phyloP scores from a whole-genome alignment of 2,329 filamentous ascomycete genomes.

The Anisogramma anomala region DNA sequence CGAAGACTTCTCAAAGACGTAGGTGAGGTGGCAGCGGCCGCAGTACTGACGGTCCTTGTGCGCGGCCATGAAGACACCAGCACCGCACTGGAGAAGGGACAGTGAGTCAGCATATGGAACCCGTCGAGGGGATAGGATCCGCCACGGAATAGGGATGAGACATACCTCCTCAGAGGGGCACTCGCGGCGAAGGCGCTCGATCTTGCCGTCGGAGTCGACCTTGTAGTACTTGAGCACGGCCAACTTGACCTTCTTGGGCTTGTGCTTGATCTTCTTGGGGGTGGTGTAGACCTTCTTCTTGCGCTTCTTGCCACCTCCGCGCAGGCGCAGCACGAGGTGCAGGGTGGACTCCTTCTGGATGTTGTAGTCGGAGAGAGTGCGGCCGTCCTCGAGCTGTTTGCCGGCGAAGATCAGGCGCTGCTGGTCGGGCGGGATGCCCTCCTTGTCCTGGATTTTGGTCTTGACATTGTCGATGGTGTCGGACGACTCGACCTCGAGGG shows the following conservation, averaged over 20 bases:
- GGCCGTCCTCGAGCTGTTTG: constrained; percentile 99
- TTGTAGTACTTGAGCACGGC: constrained; percentile 99
- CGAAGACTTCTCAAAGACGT: constrained; percentile 57
- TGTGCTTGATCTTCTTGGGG: constrained; percentile 99
- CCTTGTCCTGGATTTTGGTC: constrained; percentile 98
- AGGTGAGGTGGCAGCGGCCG: constrained; percentile 60
- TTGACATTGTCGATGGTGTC: constrained; percentile 99
- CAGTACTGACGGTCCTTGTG: constrained; percentile 99
- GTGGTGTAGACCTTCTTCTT: constrained; percentile 99
- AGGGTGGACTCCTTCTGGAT: constrained; percentile 99
- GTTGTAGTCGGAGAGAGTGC: constrained; percentile 99
- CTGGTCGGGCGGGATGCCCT: constrained; percentile 97
- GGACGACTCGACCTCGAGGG: constrained; percentile 99
- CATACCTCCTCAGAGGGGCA: constrained; percentile 83
- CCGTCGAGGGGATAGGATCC: background rate
- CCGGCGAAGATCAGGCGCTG: constrained; percentile 99
- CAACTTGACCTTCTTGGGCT: constrained; percentile 99
- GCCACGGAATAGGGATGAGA: constrained; percentile 15
- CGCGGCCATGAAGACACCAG: constrained; percentile 99
- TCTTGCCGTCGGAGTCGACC: constrained; percentile 99
- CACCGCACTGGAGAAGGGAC: constrained; percentile 62
- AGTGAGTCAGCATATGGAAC: constrained; percentile 23
- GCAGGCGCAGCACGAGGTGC: constrained; percentile 93
- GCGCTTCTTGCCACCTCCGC: constrained; percentile 99
- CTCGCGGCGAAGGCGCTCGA: constrained; percentile 97